A percentile compares a stretch with the other conserved stretches of the same genome.
These are phyloP conservation scores for Neofusicoccum ribis DNA, from an alignment of 2,329 filamentous ascomycete species.

Conservation along the genomic window DNA sequence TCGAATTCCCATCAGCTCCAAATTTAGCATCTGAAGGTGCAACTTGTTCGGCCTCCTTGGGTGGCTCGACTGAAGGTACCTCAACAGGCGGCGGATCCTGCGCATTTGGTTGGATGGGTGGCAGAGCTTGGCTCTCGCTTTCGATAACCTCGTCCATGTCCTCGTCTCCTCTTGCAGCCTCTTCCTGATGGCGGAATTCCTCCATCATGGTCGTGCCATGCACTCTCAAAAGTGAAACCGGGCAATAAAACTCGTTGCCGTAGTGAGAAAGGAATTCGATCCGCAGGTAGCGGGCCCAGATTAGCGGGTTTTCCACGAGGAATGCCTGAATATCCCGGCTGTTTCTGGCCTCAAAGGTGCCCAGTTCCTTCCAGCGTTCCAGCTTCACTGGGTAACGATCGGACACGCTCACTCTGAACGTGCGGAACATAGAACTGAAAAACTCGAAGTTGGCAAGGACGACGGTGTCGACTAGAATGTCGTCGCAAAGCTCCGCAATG, in stretches of 20 bases:
- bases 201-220: conserved; percentile 95
- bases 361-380: conserved; percentile 88
- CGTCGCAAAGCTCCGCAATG: conserved; percentile 89
- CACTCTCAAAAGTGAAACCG: conserved; percentile 83
- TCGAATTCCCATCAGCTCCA: background rate
- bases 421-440: conserved; percentile 94
- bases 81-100: conserved; percentile 1
- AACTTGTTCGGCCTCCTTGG: conserved; percentile 20
- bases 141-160: conserved; percentile 58
- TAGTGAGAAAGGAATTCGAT: conserved; percentile 93
- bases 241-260: conserved; percentile 95
- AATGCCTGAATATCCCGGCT: conserved; percentile 94
- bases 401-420: conserved; percentile 87
- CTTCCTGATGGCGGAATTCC: conserved; percentile 85
- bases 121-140: conserved; percentile 25
- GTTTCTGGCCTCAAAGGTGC: conserved; percentile 87
- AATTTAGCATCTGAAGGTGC: background rate
- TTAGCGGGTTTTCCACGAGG: conserved; percentile 87
- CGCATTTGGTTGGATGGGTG: conserved; percentile 4
- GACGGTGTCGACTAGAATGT: conserved; percentile 84
- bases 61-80: background rate
- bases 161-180: conserved; percentile 58
- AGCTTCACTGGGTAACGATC: conserved; percentile 91
- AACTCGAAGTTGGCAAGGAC: conserved; percentile 99
- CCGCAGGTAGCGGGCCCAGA: conserved; percentile 90